Conservation (phyloP, 2,329 filamentous ascomycete species). For the Beauveria pseudobassiana region DNA sequence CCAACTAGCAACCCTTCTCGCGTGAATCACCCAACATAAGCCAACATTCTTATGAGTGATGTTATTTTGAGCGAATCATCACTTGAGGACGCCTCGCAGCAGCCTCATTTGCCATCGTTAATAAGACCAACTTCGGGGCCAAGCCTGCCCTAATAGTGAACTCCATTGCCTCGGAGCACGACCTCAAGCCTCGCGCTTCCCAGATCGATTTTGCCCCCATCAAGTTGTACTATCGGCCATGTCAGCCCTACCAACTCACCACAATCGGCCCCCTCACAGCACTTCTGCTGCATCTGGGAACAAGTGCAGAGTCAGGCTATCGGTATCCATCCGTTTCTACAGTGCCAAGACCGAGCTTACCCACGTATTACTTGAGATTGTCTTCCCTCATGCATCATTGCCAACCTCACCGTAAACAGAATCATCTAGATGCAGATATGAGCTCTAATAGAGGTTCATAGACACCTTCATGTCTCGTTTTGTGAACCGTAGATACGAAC, state of each 20-base stretch:
- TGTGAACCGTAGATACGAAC: no score
- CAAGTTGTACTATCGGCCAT: neutral
- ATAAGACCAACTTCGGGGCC: neutral
- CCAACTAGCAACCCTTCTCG: neutral
- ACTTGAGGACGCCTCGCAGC: neutral
- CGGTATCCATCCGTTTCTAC: neutral
- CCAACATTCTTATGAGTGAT: neutral
- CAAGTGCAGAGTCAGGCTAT: neutral
- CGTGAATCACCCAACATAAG: neutral
- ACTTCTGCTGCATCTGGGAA: neutral
- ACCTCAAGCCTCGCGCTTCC: neutral
- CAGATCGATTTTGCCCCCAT: slow-evolving; percentile 5
- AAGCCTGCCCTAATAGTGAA: neutral
- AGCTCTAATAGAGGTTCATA: no score
- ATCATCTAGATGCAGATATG: no score
- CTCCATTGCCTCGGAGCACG: neutral
- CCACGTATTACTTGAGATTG: neutral
- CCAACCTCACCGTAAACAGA: no score
- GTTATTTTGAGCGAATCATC: neutral
- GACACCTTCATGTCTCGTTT: no score
- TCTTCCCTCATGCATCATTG: neutral
- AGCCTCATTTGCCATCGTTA: neutral
- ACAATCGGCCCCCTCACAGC: neutral
- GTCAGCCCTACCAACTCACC: neutral
- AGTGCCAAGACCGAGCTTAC: neutral